Evolutionary conservation across 163 green algal genomes (phyloP).

Genomic region (Scenedesmus sp.): DNA sequence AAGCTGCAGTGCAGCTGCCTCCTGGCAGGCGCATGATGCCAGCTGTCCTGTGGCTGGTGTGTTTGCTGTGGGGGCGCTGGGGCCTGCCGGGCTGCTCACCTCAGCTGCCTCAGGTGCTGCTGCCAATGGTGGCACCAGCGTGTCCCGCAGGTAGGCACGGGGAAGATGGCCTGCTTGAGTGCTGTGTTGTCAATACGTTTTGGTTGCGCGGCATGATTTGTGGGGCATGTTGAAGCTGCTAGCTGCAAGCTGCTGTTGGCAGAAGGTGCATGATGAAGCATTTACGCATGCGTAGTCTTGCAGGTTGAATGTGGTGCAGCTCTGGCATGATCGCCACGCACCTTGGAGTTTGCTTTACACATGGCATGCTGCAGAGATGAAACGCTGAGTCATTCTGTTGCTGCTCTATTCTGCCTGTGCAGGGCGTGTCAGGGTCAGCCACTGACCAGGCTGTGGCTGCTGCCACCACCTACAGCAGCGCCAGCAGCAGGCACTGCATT

Average conservation of each 20-base stretch:
- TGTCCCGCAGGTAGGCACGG: neutral
- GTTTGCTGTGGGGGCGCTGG: conserved; percentile 18
- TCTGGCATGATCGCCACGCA: too few species aligned
- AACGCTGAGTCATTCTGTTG: neutral
- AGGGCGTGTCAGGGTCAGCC: conserved; percentile 11
- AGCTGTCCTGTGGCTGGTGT: neutral
- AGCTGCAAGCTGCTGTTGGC: too few species aligned
- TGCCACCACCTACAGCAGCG: conserved; percentile 34
- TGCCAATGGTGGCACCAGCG: neutral
- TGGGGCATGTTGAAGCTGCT: too few species aligned
- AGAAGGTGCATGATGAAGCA: too few species aligned
- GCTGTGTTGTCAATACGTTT: too few species aligned
- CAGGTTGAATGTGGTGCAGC: neutral
- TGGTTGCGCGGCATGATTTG: too few species aligned
- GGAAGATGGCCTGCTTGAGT: neutral
- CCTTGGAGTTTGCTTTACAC: too few species aligned
- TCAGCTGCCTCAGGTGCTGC: conserved; percentile 21
- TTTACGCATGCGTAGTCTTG: neutral
- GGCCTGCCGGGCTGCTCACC: neutral
- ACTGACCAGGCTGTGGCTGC: conserved; percentile 29
- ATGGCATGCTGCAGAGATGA: neutral
- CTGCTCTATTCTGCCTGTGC: neutral
- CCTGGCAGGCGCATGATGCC: conserved; percentile 18
- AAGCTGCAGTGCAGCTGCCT: neutral
- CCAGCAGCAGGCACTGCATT: neutral